These are phyloP conservation scores for Lasiosphaeria hispida DNA, from an alignment of 495 filamentous ascomycete genomes.

Conservation along the genomic window DNA sequence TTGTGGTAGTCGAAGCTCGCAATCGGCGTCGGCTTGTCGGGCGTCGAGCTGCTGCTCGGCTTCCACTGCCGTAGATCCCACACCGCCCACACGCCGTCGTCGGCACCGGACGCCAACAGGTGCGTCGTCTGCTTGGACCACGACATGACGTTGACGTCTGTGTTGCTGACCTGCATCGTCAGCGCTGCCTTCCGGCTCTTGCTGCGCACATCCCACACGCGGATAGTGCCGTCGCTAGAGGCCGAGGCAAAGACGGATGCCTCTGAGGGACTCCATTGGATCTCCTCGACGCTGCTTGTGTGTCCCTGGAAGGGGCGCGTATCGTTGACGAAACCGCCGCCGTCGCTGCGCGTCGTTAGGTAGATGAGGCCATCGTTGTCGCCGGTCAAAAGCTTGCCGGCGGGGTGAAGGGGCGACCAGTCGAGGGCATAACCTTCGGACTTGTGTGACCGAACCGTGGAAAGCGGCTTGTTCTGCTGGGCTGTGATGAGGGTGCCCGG, in stretches of 20 bases:
- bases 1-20: constrained; percentile 92
- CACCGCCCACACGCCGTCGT: constrained; percentile 91
- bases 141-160: constrained; percentile 92
- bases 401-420: constrained; percentile 75
- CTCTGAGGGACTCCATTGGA: constrained; percentile 95
- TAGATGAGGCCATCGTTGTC: constrained; percentile 90
- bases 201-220: constrained; percentile 90
- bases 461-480: constrained; percentile 78
- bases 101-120: constrained; percentile 86
- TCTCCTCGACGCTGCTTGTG: constrained; percentile 81
- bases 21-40: constrained; percentile 63
- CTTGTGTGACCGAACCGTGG: constrained; percentile 86
- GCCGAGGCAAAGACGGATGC: constrained; percentile 89
- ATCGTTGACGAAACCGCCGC: constrained; percentile 83
- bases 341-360: constrained; percentile 76
- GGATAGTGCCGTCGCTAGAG: constrained; percentile 88
- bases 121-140: constrained; percentile 87
- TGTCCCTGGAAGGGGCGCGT: constrained; percentile 78
- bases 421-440: constrained; percentile 91
- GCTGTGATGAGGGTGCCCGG: constrained; percentile 78
- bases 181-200: constrained; percentile 83
- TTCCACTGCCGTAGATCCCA: constrained; percentile 98
- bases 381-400: constrained; percentile 84
- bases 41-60: constrained; percentile 47
- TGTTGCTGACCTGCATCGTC: constrained; percentile 75